Evolutionary conservation across 176 grass and related monocot genomes (phyloP), one percentile per base, ranked within the genome.

Genomic region (Carex littledalei): DNA sequence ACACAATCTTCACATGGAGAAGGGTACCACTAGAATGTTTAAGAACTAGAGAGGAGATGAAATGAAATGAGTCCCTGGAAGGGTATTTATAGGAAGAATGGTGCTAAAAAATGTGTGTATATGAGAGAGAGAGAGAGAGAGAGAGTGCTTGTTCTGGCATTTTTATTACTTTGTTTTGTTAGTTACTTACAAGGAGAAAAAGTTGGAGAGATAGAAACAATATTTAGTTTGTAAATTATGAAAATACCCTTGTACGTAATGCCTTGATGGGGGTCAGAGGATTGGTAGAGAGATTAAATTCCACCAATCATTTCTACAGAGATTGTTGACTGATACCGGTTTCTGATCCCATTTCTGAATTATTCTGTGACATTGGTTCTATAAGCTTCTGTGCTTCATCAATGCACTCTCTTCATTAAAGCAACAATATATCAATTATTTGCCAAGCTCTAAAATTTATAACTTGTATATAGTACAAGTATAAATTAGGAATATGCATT

Each of bases 281-380:
- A 65, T 83, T 66, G 81, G 81, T 83, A 53, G 41, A 64, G 63
- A 83, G 43, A 83, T 63, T 83, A 69, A 83, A 83, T 83, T 83
- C 63, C 81, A 83, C 63, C 81, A 83, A 83, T 83, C 81, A 83
- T 83, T 83, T 83, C 81, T 43, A 83, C 81, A 83, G 81, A 83
- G 81, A 67, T 83, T 69, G 81, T 83, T 83, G 81, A 83, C 81
- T 83, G 39, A 29, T 82, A 82, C 61, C 59, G 16, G 21, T 39
- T 39, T 49, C 39, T 67, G 56, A 65, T 83, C 20, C 80, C 8
- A 29, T 26, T 52, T 82, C 39, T 35, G 4, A 32, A 35, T 22
- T 81, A 20, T 82, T 82, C 26, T 65, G n/a, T 45, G 53, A 0
- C 79, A 82, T 45, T 1, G 77, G 1, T 37, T 60, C 56, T 80